phyloP scores from a whole-genome alignment of 2,329 filamentous ascomycete genomes.

The Pyricularia pennisetigena region DNA sequence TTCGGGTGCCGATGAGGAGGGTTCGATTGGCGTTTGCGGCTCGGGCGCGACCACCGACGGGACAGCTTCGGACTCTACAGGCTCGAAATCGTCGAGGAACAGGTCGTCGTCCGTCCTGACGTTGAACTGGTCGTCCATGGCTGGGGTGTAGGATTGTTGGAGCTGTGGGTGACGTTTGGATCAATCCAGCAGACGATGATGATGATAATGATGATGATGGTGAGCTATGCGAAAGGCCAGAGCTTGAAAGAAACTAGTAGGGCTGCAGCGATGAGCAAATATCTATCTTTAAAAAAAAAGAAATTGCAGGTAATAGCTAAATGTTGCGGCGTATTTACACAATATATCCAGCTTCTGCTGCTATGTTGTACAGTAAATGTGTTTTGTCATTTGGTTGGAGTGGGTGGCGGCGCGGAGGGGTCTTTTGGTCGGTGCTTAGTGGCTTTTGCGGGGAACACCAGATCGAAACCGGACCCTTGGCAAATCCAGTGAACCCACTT shows the following conservation, averaged over 20 bases:
- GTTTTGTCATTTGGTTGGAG: not conserved
- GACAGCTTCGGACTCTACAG: conserved; percentile 22
- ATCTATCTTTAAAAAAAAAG: no score
- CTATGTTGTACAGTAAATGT: not conserved
- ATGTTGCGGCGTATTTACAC: no score
- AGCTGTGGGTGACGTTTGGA: not conserved
- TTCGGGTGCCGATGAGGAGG: not conserved
- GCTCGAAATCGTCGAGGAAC: conserved; percentile 53
- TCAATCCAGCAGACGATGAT: not conserved
- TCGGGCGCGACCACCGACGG: not conserved
- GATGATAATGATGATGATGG: not conserved
- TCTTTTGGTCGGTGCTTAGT: not conserved
- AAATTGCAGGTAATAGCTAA: not conserved
- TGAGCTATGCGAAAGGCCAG: not conserved
- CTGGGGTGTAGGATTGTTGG: not conserved
- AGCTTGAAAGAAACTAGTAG: not conserved
- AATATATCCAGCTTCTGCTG: not conserved
- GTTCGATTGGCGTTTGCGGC: not conserved
- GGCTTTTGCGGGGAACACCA: not conserved
- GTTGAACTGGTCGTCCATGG: conserved; percentile 52
- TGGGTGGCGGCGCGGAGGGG: not conserved
- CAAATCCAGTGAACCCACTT: not conserved
- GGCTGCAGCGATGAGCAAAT: not conserved
- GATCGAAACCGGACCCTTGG: not conserved
- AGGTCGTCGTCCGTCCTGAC: conserved; percentile 53